Conservation (phyloP, 1,139 yeast genomes). For the Sporopachydermia cereana region DNA sequence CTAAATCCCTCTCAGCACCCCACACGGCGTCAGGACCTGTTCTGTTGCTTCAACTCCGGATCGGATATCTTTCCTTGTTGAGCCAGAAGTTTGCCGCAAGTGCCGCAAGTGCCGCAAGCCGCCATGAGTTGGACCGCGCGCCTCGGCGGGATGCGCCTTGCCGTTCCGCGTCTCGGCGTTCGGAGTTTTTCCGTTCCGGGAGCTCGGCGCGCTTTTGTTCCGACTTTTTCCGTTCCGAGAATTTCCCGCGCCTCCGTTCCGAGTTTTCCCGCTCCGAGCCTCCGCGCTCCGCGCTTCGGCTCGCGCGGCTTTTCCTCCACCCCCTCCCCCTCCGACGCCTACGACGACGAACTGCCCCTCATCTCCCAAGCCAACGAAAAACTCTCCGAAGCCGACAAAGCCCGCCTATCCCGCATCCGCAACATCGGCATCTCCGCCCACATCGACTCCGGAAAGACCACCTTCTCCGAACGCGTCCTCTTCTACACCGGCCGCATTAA, state of each 20-base stretch:
- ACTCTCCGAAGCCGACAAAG: conserved; percentile 47
- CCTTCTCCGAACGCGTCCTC: conserved; percentile 93
- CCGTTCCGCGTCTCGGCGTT: neutral
- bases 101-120: too few species aligned
- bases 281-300: neutral
- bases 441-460: conserved; percentile 93
- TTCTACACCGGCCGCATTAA: conserved; percentile 95
- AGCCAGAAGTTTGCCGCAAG: too few species aligned
- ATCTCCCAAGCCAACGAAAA: conserved; percentile 46
- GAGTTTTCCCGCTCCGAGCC: neutral
- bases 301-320: neutral
- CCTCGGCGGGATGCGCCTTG: neutral
- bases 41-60: too few species aligned
- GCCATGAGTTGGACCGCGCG: too few species aligned
- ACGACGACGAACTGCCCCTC: conserved; percentile 61
- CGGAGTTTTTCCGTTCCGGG: neutral
- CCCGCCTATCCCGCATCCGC: conserved; percentile 51
- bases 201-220: neutral
- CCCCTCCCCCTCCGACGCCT: conserved; percentile 20
- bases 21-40: too few species aligned
- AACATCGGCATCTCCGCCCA: conserved; percentile 98
- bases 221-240: neutral
- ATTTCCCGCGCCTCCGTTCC: neutral
- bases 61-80: too few species aligned
- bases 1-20: too few species aligned